Conservation (phyloP, 2,329 filamentous ascomycete species). For the Aspergillus terreus region DNA sequence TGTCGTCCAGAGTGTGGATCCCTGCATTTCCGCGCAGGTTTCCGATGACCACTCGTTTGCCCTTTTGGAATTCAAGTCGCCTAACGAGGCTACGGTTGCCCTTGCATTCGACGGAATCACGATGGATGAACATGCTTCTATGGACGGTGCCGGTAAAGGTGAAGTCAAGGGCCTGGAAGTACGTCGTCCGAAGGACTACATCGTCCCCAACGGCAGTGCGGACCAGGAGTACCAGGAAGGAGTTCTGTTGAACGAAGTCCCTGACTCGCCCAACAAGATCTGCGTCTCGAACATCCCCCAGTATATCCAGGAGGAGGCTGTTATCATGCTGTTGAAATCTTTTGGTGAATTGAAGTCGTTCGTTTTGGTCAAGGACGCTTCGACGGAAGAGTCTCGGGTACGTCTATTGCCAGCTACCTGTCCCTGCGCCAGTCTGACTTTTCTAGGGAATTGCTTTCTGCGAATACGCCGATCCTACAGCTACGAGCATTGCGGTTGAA, state of each 20-base stretch:
- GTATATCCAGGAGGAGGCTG: conserved; percentile 86
- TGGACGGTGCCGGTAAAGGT: conserved; percentile 32
- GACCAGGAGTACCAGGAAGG: conserved; percentile 71
- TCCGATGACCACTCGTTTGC: conserved; percentile 77
- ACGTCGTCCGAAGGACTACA: conserved; percentile 91
- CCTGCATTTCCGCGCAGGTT: conserved; percentile 79
- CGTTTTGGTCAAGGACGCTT: conserved; percentile 78
- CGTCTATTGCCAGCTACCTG: conserved; percentile 37
- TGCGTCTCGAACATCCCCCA: conserved; percentile 83
- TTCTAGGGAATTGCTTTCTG: conserved; percentile 88
- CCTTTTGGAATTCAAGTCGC: conserved; percentile 82
- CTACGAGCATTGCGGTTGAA: conserved; percentile 82
- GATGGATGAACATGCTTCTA: conserved; percentile 71
- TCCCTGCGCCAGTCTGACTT: conserved; percentile 19
- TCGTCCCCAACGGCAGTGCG: conserved; percentile 76
- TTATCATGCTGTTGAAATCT: conserved; percentile 81
- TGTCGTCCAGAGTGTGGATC: conserved; percentile 76
- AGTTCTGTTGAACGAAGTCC: conserved; percentile 73
- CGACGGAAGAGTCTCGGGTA: conserved; percentile 83
- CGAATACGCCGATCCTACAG: conserved; percentile 75
- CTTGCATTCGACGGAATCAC: conserved; percentile 83
- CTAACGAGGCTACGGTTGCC: conserved; percentile 85
- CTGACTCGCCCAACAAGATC: conserved; percentile 93
- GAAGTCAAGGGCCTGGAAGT: conserved; percentile 62
- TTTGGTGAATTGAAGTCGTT: conserved; percentile 95